A percentile compares a stretch with the other conserved stretches of the same genome.
phyloP scores from a whole-genome alignment of 495 filamentous ascomycete species.

The Podospora didyma region DNA sequence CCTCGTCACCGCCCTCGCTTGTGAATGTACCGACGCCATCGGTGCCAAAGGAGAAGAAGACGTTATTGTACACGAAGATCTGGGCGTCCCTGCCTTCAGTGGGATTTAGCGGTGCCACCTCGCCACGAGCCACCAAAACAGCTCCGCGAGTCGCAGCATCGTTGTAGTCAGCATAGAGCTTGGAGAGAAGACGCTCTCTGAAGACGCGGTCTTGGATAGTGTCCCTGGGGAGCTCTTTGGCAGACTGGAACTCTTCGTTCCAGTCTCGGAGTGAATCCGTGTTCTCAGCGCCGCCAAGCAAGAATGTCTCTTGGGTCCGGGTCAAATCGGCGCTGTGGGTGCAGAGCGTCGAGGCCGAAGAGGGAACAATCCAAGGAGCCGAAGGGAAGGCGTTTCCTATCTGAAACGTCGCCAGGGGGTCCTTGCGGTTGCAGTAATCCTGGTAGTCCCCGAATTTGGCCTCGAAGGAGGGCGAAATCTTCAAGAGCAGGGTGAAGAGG shows the following conservation, averaged over 20 bases:
- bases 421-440: conserved; percentile 74
- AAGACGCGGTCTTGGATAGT: conserved; percentile 95
- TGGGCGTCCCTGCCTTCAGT: conserved; percentile 90
- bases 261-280: conserved; percentile 93
- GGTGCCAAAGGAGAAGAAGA: conserved; percentile 98
- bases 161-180: conserved; percentile 95
- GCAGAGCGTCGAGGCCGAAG: conserved; percentile 55
- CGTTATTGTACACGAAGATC: conserved; percentile 99
- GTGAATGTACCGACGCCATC: conserved; percentile 98
- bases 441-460: conserved; percentile 69
- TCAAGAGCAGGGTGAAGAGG: conserved; percentile 70
- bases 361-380: conserved; percentile 85
- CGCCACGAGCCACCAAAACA: conserved; percentile 87
- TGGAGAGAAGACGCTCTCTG: conserved; percentile 86
- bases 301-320: conserved; percentile 86
- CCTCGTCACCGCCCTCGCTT: conserved; percentile 94
- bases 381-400: conserved; percentile 90
- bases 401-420: conserved; percentile 88
- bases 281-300: conserved; percentile 85
- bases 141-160: conserved; percentile 92
- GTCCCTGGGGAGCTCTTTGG: conserved; percentile 86
- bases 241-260: conserved; percentile 99
- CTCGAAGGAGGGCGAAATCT: conserved; percentile 79
- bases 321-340: conserved; percentile 79
- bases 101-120: conserved; percentile 94